A percentile compares a stretch with the other conserved stretches of the same genome.
Evolutionary conservation across 1,139 yeast species (phyloP).

Genomic region (Petasospora fabianii): DNA sequence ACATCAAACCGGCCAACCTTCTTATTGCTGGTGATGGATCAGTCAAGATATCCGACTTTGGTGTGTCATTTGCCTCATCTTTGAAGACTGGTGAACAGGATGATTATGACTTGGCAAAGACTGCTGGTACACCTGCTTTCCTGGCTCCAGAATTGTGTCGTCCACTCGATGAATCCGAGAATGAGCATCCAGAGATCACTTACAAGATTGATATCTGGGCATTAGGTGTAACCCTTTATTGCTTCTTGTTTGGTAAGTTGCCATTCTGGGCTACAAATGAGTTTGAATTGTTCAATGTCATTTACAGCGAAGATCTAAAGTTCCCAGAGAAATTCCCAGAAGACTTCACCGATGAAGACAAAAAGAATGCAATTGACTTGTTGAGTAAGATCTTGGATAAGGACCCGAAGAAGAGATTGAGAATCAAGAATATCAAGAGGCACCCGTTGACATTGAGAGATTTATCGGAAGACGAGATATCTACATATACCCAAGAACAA

Average conservation of each 20-base stretch:
- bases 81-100: conserved; percentile 53
- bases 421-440: conserved; percentile 66
- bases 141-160: conserved; percentile 71
- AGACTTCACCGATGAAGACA: conserved; percentile 41
- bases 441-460: conserved; percentile 78
- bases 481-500: conserved; percentile 29
- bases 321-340: conserved; percentile 54
- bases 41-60: conserved; percentile 94
- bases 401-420: conserved; percentile 65
- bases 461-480: conserved; percentile 42
- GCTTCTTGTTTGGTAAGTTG: conserved; percentile 80
- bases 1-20: conserved; percentile 94
- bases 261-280: conserved; percentile 93
- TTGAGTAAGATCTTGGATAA: conserved; percentile 62
- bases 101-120: conserved; percentile 81
- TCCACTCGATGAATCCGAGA: conserved; percentile 22
- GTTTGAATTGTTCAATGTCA: conserved; percentile 79
- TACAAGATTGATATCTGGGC: conserved; percentile 67
- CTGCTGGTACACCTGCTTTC: conserved; percentile 90
- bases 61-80: conserved; percentile 80
- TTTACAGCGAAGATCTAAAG: conserved; percentile 57
- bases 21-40: conserved; percentile 66
- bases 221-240: conserved; percentile 85
- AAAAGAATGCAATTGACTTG: conserved; percentile 63
- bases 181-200: conserved; percentile 28